Evolutionary conservation across 805 yeast genomes (phyloP), one percentile per base, ranked within the genome.

Genomic region (Candida loeiensis): DNA sequence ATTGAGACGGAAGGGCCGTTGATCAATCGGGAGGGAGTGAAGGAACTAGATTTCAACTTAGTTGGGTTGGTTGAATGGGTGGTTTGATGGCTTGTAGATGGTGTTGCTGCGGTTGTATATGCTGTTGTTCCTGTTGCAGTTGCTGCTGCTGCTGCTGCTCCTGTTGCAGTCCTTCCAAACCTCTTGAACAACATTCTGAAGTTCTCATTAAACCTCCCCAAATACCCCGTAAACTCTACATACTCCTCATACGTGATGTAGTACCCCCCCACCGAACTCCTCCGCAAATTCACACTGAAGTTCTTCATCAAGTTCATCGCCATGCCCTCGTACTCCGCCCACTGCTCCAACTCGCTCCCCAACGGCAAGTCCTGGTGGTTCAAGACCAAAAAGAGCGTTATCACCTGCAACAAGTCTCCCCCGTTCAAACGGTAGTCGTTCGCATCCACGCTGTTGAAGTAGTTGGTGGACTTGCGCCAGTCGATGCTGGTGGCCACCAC

Each of bases 381-480:
- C 2, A 78, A 50, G 0, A 75, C 46, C 22, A 84, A 60, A 15
- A 74, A 44, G 44, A 82, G 73, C 0, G 82, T 64, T 8, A 82
- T 37, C 2, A 83, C 34, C 4, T 63, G 63, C 3, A 64, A 58
- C 22, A 82, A 43, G 4, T 66, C 68, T 0, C 50, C 38, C 0
- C 76, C 78, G 0, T 70, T 51, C 1, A 82, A 44, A 2, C 48
- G 44, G 27, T 73, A 41, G 2, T 58, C 48, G 0, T 63, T 58
- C 0, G 71, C 36, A n/a, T 72, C 69, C 9, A 74, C 52, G 2
- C 59, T 63, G 52, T 78, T 82, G 48, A 64, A 71, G 1, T 59
- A 53, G 39, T 66, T 61, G 4, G 79, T 58, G 6, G 61, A 45
- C 0, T 67, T 67, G 4, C 39, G 39, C 71, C 71, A 64, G n/a